Evolutionary conservation across 805 yeast species (phyloP).

Genomic region (Zygotorulaspora sp.): DNA sequence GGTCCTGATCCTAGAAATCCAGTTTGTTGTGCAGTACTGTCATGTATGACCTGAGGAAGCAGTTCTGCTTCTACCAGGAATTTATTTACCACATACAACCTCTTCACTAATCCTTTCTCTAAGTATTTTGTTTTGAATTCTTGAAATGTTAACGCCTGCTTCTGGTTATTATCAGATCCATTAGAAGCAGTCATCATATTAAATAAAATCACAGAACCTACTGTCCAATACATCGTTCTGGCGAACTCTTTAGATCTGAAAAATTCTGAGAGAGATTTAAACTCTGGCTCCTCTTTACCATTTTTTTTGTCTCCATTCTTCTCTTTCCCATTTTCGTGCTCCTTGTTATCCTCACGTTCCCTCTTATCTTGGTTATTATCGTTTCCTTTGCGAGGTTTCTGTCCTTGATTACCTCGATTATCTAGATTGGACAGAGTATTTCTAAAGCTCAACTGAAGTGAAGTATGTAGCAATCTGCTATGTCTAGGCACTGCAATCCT

Average conservation of each 20-base stretch:
- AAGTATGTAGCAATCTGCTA: background rate
- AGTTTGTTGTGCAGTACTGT: conserved; percentile 10
- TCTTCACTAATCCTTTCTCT: conserved; percentile 72
- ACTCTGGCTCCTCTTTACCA: conserved; percentile 23
- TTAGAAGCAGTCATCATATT: conserved; percentile 26
- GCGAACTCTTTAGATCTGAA: conserved; percentile 42
- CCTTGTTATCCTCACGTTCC: conserved; percentile 7
- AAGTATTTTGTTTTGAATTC: conserved; percentile 78
- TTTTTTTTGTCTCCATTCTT: conserved; percentile 10
- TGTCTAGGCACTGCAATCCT: background rate
- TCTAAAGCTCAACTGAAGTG: background rate
- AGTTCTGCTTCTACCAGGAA: conserved; percentile 67
- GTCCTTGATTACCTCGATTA: background rate
- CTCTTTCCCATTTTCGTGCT: conserved; percentile 4
- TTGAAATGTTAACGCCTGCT: conserved; percentile 55
- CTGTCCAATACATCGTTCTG: conserved; percentile 37
- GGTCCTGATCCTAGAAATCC: conserved; percentile 18
- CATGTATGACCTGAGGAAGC: conserved; percentile 39
- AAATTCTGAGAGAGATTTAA: conserved; percentile 35
- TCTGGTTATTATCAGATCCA: conserved; percentile 21
- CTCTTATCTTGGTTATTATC: conserved; percentile 4
- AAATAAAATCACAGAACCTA: conserved; percentile 38
- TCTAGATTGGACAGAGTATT: background rate
- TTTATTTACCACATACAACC: conserved; percentile 67
- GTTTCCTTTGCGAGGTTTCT: conserved; percentile 2